phyloP scores from a whole-genome alignment of 345 rosid species.

The Mangifera indica region DNA sequence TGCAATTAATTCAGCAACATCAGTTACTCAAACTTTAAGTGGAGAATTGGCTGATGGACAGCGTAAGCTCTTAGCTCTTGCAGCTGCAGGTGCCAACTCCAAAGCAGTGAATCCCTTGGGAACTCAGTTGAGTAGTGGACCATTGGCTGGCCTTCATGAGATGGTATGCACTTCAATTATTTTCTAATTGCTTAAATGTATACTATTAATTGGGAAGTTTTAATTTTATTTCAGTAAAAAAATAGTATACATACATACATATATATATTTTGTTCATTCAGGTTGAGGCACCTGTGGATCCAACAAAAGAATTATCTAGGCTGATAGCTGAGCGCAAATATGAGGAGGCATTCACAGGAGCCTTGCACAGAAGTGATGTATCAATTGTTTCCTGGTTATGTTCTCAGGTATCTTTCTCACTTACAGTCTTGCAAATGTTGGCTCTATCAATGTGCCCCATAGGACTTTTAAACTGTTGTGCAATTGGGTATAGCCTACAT shows the following conservation, averaged over 20 bases:
- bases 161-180: constrained; percentile 34
- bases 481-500: neutral
- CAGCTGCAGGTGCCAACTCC: constrained; percentile 55
- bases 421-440: neutral
- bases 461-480: neutral
- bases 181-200: neutral
- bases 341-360: constrained; percentile 62
- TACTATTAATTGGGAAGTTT: neutral
- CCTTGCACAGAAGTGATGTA: constrained; percentile 68
- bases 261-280: constrained; percentile 1
- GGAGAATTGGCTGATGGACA: constrained; percentile 70
- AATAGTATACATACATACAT: too few relatives aligned
- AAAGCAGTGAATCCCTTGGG: constrained; percentile 44
- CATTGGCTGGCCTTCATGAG: constrained; percentile 50
- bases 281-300: constrained; percentile 62
- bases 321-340: constrained; percentile 56
- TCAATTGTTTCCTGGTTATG: constrained; percentile 76
- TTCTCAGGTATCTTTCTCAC: constrained; percentile 42
- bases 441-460: neutral
- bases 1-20: constrained; percentile 57
- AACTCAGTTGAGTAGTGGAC: constrained; percentile 56
- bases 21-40: constrained; percentile 52
- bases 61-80: constrained; percentile 60
- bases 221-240: neutral
- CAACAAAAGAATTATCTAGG: constrained; percentile 58